These are phyloP conservation scores for Mucor mucedo DNA, from an alignment of 371 early-diverging fungal genomes.

Conservation along the genomic window DNA sequence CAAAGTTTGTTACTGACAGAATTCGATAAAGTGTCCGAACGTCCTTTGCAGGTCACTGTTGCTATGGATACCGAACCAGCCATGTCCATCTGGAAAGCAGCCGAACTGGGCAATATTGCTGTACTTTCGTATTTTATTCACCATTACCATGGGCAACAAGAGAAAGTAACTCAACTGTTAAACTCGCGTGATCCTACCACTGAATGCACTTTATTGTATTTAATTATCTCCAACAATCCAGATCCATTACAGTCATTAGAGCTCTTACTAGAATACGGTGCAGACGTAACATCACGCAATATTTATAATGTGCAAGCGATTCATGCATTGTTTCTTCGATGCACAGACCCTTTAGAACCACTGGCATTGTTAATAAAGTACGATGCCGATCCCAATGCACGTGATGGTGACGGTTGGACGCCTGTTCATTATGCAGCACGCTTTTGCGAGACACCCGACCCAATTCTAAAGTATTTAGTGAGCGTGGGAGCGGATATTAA, in stretches of 20 bases:
- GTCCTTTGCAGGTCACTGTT: background rate
- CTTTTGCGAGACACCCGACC: constrained; percentile 48
- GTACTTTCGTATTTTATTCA: constrained; percentile 32
- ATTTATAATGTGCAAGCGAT: constrained; percentile 46
- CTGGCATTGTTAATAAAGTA: constrained; percentile 31
- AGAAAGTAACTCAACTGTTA: constrained; percentile 19
- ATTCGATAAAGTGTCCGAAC: constrained; percentile 5
- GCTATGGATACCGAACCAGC: constrained; percentile 13
- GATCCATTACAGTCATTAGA: constrained; percentile 41
- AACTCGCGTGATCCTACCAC: constrained; percentile 56
- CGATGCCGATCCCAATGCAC: constrained; percentile 57
- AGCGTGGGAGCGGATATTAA: constrained; percentile 57
- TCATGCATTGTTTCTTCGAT: constrained; percentile 43
- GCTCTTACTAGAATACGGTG: constrained; percentile 52
- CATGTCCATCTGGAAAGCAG: constrained; percentile 34
- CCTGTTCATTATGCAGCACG: constrained; percentile 74
- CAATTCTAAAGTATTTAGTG: constrained; percentile 31
- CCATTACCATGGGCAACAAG: background rate
- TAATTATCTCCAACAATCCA: constrained; percentile 44
- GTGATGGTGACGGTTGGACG: constrained; percentile 80
- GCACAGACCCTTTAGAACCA: constrained; percentile 48
- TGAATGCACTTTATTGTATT: constrained; percentile 53
- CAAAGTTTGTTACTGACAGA: background rate
- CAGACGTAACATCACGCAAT: constrained; percentile 51
- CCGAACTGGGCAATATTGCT: constrained; percentile 33